Evolutionary conservation across 2,329 filamentous ascomycete genomes (phyloP), one percentile per base, ranked within the genome.

Genomic region (Claviceps sp.): DNA sequence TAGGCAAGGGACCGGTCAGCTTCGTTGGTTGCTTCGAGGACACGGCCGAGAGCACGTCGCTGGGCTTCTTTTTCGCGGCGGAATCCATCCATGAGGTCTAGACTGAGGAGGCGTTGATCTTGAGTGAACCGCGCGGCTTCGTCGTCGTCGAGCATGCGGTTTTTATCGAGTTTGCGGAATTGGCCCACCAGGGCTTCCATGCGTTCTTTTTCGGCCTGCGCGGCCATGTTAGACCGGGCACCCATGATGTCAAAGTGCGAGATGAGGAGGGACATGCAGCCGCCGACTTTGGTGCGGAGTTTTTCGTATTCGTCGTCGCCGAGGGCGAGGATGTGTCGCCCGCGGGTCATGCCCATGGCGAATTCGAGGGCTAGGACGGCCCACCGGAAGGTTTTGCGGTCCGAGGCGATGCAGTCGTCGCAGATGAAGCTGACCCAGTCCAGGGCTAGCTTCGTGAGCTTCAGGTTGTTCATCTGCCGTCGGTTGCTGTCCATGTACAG

Each of bases 241-340:
- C 93, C 93, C 86, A 98, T 95, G 68, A 98, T 97, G 67, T 98
- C 93, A 62, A 98, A 98, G 68, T 98, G 93, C 9, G 90, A 96
- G 59, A 98, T 97, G 48, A 98, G 75, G 24, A 98, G 77, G 20
- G 88, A 90, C 93, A 98, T 98, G 67, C 93, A 98, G 0, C 91
- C 91, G 8, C 89, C 89, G 5, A 98, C 93, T 67, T 96, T 97
- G 53, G 81, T 76, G 45, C 91, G 81, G 56, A 98, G 73, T 56
- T 78, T 82, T 5, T 83, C 79, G 65, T 95, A 98, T 63, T 98
- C 91, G 42, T 85, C 80, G 54, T 95, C 88, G 42, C 85, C 88
- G 54, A 98, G 82, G 1, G 85, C 87, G n/a, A 98, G 71, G 47
- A 98, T 94, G 61, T 95, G 90, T 54, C 90, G 84, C 11, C 93